Evolutionary conservation across 441 rosid species (phyloP), one percentile per base, ranked within the genome.

Genomic region (Breynia disticha): DNA sequence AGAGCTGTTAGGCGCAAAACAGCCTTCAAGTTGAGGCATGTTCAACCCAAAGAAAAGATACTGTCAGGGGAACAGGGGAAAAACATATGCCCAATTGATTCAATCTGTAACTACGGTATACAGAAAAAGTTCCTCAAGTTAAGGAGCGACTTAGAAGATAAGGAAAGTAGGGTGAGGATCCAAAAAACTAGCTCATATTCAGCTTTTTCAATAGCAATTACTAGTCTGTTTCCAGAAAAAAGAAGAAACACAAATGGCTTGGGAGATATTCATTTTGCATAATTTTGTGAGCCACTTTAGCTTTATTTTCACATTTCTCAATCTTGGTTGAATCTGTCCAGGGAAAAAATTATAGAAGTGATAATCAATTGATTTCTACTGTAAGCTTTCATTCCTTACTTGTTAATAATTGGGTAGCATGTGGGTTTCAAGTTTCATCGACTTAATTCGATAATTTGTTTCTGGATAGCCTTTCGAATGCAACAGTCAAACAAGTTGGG

Each of bases 401-500:
- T 44, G 16, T 19, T 11, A 12, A 52, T n/a, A 16, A 4, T 28
- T 46, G 0, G 37, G 19, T 28, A 18, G 11, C 9, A 37, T 50
- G 24, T n/a, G 50, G 24, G 32, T 51, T 15, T 48, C 54, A 48
- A 5, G 4, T 37, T 59, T 57, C 19, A 52, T 49, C 54, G 8
- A 28, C 35, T 28, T 9, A 3, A 4, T 28, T 28, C 1, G 8
- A 3, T n/a, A 28, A 1, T n/a, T 17, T 60, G 19, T 1, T 28
- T 16, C 50, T 60, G 17, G 39, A 43, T 72, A 78, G 82, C 35
- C 35, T 28, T 64, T 57, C 14, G 79, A 71, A 55, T 57, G 67
- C 71, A 75, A 61, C 50, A 57, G 72, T 64, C 74, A 53, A 42
- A 79, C 68, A 60, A 55, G 67, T 51, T 87, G 98, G 96, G 80